A percentile compares a stretch with the other conserved stretches of the same genome.
These are phyloP conservation scores for Mitragyna speciosa DNA, from an alignment of 257 asterid species.

Conservation along the genomic window DNA sequence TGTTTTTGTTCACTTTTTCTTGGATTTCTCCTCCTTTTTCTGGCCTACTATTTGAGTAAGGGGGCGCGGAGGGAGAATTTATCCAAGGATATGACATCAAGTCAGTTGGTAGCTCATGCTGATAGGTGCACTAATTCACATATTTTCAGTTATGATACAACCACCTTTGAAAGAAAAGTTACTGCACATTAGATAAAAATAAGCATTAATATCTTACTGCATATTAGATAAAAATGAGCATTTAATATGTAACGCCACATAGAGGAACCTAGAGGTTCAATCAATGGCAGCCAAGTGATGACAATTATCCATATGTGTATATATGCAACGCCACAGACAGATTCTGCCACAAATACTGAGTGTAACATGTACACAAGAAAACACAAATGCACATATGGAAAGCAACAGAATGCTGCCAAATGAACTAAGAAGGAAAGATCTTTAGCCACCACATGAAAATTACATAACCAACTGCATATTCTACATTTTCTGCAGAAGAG, in stretches of 20 bases:
- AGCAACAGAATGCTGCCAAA: background rate
- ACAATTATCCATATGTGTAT: background rate
- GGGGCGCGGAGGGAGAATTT: background rate
- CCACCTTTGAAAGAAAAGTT: too few species aligned
- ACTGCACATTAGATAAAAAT: too few species aligned
- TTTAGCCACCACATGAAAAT: background rate
- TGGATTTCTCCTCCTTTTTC: background rate
- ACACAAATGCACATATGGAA: background rate
- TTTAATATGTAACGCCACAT: too few species aligned
- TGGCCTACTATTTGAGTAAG: too few species aligned
- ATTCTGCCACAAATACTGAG: background rate
- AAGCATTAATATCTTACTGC: background rate
- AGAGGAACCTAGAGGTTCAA: background rate
- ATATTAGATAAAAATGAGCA: background rate
- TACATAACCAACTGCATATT: background rate
- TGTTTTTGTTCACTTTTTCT: background rate
- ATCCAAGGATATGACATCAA: too few species aligned
- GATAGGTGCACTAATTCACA: too few species aligned
- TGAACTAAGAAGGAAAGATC: background rate
- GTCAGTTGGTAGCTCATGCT: too few species aligned
- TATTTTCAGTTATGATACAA: too few species aligned
- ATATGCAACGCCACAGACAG: background rate
- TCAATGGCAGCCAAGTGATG: background rate
- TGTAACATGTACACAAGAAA: too few species aligned
- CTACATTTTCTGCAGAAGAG: background rate